Evolutionary conservation across 1,284 basidiomycete genomes (phyloP), one percentile per base, ranked within the genome.

Genomic region (Phaffia rhodozyma): DNA sequence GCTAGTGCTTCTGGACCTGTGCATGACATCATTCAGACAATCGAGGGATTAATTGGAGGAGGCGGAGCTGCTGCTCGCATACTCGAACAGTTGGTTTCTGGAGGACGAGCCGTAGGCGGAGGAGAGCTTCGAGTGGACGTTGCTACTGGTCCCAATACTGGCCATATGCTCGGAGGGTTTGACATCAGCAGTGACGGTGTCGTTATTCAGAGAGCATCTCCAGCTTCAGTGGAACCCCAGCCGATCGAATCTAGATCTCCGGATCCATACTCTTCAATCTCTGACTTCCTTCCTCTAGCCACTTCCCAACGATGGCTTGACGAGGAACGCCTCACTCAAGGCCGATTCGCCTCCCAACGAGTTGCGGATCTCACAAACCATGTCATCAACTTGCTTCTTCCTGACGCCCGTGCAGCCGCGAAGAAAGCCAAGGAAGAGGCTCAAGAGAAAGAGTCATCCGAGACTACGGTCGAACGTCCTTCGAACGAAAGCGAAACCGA

Each of bases 241-340:
- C 29, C 38, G 18, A 27, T 55, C 48, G 82, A 62, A 75, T 79
- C 21, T 76, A 80, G 29, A 80, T 83, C 60, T 75, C 78, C 23
- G 67, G 79, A 80, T 81, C 27, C 72, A 73, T 27, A 78, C 80
- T 29, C 71, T 65, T 5, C 63, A 66, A 7, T 60, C 58, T 18
- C 66, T 25, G 77, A 77, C 20, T 80, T 78, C 69, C 68, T 73
- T 13, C 92, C 92, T 3, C 76, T 89, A 66, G 86, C 77, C 13
- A 97, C 94, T 0, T 73, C 85, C n/a, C 86, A 89, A 70, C 83
- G 94, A 55, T 97, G 94, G 93, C 78, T 82, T 1, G 92, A 97
- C 71, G 93, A 96, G 75, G 83, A 83, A 62, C 87, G 86, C 69
- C 85, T 89, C 60, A 78, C 91, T 20, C 84, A 91, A 65, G 84